A percentile compares a stretch with the other conserved stretches of the same genome.
These are phyloP conservation scores for Verticillium dahliae DNA, from an alignment of 2,329 filamentous ascomycete genomes.

Conservation along the genomic window DNA sequence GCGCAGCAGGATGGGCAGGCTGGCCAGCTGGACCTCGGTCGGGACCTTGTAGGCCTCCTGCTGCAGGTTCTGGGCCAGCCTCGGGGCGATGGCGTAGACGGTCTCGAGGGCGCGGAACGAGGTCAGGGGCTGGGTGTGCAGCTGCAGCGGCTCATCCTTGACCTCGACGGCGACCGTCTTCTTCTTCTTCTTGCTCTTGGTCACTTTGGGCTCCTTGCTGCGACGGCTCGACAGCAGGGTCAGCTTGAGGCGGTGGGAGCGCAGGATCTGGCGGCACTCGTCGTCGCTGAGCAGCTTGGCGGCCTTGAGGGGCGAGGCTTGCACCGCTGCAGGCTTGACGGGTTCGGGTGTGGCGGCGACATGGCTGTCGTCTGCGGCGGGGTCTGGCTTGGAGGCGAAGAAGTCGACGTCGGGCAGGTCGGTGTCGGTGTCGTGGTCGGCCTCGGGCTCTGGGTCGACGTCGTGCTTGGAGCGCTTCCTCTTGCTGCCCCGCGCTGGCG, in stretches of 20 bases:
- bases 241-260: slow-evolving; percentile 78
- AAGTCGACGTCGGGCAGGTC: slow-evolving; percentile 49
- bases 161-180: slow-evolving; percentile 32
- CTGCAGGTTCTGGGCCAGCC: slow-evolving; percentile 70
- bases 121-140: slow-evolving; percentile 75
- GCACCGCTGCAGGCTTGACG: slow-evolving; percentile 11
- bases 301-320: slow-evolving; percentile 16
- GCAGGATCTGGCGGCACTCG: slow-evolving; percentile 67
- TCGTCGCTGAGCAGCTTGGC: slow-evolving; percentile 52
- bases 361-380: slow-evolving; percentile 4
- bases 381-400: slow-evolving; percentile 43
- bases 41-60: slow-evolving; percentile 82
- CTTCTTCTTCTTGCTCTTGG: slow-evolving; percentile 50
- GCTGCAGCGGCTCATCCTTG: slow-evolving; percentile 49
- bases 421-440: slow-evolving; percentile 20
- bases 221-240: slow-evolving; percentile 59
- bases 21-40: slow-evolving; percentile 89
- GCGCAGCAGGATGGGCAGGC: slow-evolving; percentile 69
- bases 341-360: slow-evolving; percentile 20
- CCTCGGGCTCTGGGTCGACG: slow-evolving; percentile 16
- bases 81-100: slow-evolving; percentile 65
- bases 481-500: slow-evolving; percentile 36
- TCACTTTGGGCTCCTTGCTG: slow-evolving; percentile 32
- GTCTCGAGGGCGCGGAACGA: slow-evolving; percentile 68
- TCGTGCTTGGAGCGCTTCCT: slow-evolving; percentile 40